Percentiles rank a stretch among this genome's conserved stretches.
Evolutionary conservation across 2,329 filamentous ascomycete species (phyloP).

Genomic region (Penicillium sp.): DNA sequence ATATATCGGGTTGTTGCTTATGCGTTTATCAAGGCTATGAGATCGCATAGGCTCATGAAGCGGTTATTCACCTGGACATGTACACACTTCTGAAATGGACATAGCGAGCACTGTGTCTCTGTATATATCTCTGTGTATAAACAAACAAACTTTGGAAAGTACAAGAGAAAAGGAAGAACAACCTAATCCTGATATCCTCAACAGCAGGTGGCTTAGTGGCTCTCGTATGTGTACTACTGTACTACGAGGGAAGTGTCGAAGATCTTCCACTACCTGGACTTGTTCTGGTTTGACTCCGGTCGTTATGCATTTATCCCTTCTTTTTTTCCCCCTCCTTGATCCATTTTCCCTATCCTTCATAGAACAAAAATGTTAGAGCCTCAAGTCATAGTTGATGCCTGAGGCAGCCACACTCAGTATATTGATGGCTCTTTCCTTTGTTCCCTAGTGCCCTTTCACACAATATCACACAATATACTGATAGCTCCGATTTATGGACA

Average conservation of each 20-base stretch:
- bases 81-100: background rate
- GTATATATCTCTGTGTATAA: background rate
- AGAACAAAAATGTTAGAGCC: background rate
- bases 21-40: constrained; percentile 33
- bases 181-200: background rate
- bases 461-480: background rate
- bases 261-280: background rate
- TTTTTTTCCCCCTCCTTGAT: too few relatives aligned
- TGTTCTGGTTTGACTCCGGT: background rate
- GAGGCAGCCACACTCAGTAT: background rate
- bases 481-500: background rate
- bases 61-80: background rate
- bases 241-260: background rate
- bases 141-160: background rate
- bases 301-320: too few relatives aligned
- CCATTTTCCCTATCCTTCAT: too few relatives aligned
- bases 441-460: background rate
- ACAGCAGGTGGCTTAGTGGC: background rate
- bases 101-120: background rate
- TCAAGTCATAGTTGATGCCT: background rate
- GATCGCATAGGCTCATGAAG: constrained; percentile 22
- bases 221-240: background rate
- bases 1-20: constrained; percentile 61
- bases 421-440: too few relatives aligned
- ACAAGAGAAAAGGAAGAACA: background rate